Conservation (phyloP, 257 asterid species). For the Nemophila menziesii region DNA sequence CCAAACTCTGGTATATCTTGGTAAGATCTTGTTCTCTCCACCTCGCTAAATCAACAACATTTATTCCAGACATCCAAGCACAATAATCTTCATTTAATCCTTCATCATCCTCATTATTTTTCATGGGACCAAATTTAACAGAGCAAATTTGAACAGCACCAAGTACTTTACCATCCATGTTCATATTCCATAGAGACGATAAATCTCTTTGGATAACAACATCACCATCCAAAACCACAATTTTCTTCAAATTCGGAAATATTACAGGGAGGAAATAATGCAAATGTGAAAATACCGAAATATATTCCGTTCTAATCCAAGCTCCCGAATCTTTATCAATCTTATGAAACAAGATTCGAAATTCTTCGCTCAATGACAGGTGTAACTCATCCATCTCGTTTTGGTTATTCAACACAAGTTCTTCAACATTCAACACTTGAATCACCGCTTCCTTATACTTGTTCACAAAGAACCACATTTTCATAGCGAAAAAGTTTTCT, state of each 20-base stretch:
- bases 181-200: conserved; percentile 73
- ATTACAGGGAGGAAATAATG: conserved; percentile 79
- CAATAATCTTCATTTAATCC: conserved; percentile 50
- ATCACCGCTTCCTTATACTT: conserved; percentile 67
- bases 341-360: conserved; percentile 64
- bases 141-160: conserved; percentile 68
- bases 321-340: conserved; percentile 43
- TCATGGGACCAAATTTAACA: conserved; percentile 55
- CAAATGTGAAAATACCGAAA: conserved; percentile 74
- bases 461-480: conserved; percentile 61
- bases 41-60: conserved; percentile 55
- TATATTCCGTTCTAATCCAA: conserved; percentile 47
- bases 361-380: conserved; percentile 80
- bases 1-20: conserved; percentile 39
- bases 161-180: conserved; percentile 84
- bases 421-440: conserved; percentile 82
- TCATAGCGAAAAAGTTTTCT: conserved; percentile 85
- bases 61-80: conserved; percentile 89
- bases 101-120: conserved; percentile 33
- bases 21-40: conserved; percentile 74
- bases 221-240: conserved; percentile 88
- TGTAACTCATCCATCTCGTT: conserved; percentile 32
- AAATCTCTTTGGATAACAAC: conserved; percentile 78
- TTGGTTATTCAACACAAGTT: conserved; percentile 39
- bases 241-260: conserved; percentile 57